Evolutionary conservation across 2,329 filamentous ascomycete genomes (phyloP).

Genomic region (Paramyrothecium roridum): DNA sequence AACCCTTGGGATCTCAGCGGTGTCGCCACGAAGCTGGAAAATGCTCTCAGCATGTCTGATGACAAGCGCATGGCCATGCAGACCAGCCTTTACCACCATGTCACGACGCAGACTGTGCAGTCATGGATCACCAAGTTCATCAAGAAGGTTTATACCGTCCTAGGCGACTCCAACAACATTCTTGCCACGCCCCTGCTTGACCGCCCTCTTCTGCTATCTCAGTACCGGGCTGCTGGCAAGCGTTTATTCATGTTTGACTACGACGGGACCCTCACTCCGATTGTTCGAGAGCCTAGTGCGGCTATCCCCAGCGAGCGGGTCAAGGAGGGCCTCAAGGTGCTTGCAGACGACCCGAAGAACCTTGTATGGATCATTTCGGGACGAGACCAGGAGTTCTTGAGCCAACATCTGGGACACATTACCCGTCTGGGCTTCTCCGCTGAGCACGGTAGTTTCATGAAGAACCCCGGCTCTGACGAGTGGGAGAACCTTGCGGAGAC

Average conservation of each 20-base stretch:
- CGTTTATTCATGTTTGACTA: slow-evolving; percentile 99
- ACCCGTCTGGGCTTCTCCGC: slow-evolving; percentile 86
- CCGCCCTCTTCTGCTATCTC: slow-evolving; percentile 64
- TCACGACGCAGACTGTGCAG: slow-evolving; percentile 81
- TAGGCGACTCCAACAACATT: slow-evolving; percentile 72
- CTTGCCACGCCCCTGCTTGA: slow-evolving; percentile 81
- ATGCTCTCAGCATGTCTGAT: slow-evolving; percentile 72
- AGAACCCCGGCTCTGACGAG: slow-evolving; percentile 67
- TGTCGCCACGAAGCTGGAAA: slow-evolving; percentile 79
- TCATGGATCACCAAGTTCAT: slow-evolving; percentile 81
- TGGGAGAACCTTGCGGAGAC: slow-evolving; percentile 90
- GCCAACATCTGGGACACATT: slow-evolving; percentile 91
- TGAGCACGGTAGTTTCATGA: slow-evolving; percentile 95
- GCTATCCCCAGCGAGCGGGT: slow-evolving; percentile 85
- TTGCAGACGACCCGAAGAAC: slow-evolving; percentile 79
- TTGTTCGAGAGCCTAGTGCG: slow-evolving; percentile 85
- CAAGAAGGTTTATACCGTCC: slow-evolving; percentile 73
- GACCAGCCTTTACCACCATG: slow-evolving; percentile 73
- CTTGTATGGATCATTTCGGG: slow-evolving; percentile 98
- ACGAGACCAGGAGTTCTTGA: slow-evolving; percentile 86
- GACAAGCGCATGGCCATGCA: slow-evolving; percentile 68
- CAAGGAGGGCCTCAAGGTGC: slow-evolving; percentile 71
- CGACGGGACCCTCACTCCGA: slow-evolving; percentile 92
- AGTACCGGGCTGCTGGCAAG: slow-evolving; percentile 72
- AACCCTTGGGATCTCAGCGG: slow-evolving; percentile 91